phyloP scores from a whole-genome alignment of 345 rosid species.

The Barbarea vulgaris region DNA sequence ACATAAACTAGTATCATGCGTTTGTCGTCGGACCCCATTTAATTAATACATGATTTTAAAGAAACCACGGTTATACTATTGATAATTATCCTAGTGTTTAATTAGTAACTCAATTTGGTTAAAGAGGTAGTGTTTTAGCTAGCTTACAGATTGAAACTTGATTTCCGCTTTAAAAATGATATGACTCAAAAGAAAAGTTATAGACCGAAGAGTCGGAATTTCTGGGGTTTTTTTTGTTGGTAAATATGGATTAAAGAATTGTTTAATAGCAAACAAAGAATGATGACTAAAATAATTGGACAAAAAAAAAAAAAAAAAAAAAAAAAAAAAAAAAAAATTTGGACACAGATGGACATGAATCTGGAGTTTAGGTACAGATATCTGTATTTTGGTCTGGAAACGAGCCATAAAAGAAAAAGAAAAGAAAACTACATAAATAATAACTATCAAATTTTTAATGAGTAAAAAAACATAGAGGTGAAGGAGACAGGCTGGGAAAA shows the following conservation, averaged over 20 bases:
- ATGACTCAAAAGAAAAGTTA: neutral
- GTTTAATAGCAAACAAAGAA: conserved; percentile 18
- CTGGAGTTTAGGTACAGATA: conserved; percentile 39
- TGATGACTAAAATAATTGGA: conserved; percentile 20
- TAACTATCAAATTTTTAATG: neutral
- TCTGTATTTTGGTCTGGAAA: conserved; percentile 34
- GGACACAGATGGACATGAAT: conserved; percentile 35
- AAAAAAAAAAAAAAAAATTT: too few species aligned
- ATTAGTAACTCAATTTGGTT: neutral
- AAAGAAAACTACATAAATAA: neutral
- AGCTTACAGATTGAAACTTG: neutral
- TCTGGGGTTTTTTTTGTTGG: neutral
- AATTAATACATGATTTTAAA: neutral
- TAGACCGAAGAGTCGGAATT: neutral
- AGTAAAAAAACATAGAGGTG: conserved; percentile 6
- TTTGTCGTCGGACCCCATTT: neutral
- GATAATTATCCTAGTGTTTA: neutral
- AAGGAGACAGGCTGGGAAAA: conserved; percentile 39
- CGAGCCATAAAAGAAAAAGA: neutral
- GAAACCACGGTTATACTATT: neutral
- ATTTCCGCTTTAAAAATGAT: neutral
- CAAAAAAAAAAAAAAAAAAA: too few species aligned
- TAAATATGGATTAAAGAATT: neutral
- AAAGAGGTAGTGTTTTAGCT: neutral
- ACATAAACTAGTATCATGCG: conserved; percentile 9